Percentiles rank a stretch among this genome's conserved stretches.
Evolutionary conservation across 2,329 filamentous ascomycete genomes (phyloP).

Genomic region (Aspergillus flavus): DNA sequence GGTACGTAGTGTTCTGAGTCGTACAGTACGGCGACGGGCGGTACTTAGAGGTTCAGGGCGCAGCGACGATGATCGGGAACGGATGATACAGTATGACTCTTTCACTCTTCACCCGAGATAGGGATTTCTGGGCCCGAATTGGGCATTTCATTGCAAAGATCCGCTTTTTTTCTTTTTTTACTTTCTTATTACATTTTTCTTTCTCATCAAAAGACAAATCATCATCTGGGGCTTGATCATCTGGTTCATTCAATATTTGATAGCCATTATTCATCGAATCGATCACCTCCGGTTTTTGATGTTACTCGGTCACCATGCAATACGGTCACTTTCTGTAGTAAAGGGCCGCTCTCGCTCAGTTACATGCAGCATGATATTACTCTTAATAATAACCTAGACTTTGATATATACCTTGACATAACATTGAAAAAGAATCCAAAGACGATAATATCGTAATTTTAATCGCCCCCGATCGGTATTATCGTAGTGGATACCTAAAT

Average conservation of each 20-base stretch:
- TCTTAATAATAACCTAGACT: not conserved
- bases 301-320: not conserved
- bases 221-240: not conserved
- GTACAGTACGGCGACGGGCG: constrained; percentile 10
- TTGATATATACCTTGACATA: not conserved
- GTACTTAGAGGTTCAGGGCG: constrained; percentile 7
- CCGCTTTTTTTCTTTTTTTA: constrained; percentile 5
- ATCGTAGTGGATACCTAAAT: not conserved
- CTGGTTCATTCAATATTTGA: not conserved
- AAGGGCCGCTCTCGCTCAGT: not conserved
- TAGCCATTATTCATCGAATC: not conserved
- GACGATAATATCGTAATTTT: not conserved
- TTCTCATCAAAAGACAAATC: not conserved
- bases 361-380: not conserved
- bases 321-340: not conserved
- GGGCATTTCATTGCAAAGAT: constrained; percentile 10
- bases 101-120: constrained; percentile 17
- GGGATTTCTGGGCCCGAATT: constrained; percentile 16
- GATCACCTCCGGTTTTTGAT: not conserved
- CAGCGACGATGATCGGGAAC: constrained; percentile 17
- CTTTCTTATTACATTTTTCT: constrained; percentile 5
- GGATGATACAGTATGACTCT: constrained; percentile 22
- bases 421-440: not conserved
- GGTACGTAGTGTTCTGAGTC: not conserved
- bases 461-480: not conserved